These are phyloP conservation scores for Eutypa lata DNA, from an alignment of 2,329 filamentous ascomycete species.

Conservation along the genomic window DNA sequence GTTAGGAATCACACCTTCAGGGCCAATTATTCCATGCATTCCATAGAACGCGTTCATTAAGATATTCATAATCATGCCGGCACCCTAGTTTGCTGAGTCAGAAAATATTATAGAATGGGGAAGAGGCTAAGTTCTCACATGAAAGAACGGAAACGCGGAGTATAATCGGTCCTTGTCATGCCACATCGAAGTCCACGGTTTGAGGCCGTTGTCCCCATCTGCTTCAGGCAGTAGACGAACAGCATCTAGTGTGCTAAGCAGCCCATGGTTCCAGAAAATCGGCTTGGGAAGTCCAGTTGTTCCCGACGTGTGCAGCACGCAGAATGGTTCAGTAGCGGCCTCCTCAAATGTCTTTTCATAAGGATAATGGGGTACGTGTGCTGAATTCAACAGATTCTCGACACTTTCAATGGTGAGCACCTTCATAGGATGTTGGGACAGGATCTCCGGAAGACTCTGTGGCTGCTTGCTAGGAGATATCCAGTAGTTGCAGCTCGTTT, in stretches of 20 bases:
- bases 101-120: background rate
- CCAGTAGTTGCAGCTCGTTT: slow-evolving; percentile 29
- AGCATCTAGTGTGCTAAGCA: slow-evolving; percentile 34
- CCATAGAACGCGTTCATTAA: slow-evolving; percentile 33
- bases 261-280: slow-evolving; percentile 32
- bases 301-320: slow-evolving; percentile 40
- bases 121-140: slow-evolving; percentile 17
- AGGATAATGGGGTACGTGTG: slow-evolving; percentile 14
- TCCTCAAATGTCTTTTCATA: slow-evolving; percentile 32
- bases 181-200: slow-evolving; percentile 28
- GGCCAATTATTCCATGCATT: slow-evolving; percentile 34
- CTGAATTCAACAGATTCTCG: slow-evolving; percentile 23
- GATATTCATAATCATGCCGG: slow-evolving; percentile 40
- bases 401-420: slow-evolving; percentile 24
- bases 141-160: slow-evolving; percentile 35
- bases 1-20: slow-evolving; percentile 31
- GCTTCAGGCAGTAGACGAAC: slow-evolving; percentile 30
- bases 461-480: slow-evolving; percentile 18
- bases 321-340: slow-evolving; percentile 32
- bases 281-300: slow-evolving; percentile 40
- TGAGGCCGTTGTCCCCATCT: slow-evolving; percentile 25
- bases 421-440: slow-evolving; percentile 22
- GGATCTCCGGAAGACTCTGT: slow-evolving; percentile 17
- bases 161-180: slow-evolving; percentile 28
- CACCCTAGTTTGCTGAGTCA: slow-evolving; percentile 25